Base-by-base conservation (phyloP, 306 rosid species). In the Quercus wislizeni region DNA sequence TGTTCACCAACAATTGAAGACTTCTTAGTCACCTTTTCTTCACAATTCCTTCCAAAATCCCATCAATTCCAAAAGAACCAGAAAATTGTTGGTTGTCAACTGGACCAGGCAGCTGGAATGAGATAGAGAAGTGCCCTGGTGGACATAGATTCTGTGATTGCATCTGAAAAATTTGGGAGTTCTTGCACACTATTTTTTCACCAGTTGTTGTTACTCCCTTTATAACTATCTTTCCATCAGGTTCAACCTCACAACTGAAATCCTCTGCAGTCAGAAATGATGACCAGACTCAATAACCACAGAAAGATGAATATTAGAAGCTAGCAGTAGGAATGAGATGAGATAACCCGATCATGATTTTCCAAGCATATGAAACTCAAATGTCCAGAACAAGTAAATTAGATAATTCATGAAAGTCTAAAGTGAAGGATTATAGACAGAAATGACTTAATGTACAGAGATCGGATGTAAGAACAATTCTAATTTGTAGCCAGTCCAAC, bases 31-130 rank as follows among this genome's bases (percentile, higher is more conserved):
- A 73, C 38, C 41, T 72, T 79, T 85, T 85, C 86, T 76, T 75
- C 69, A 85, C 84, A 73, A 79, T 43, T 5, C 83, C 88, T 55
- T 85, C 88, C 13, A 79, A 80, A 80, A 85, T 76, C 71, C 86
- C 86, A 12, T 85, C 82, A 7, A 65, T 85, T 20, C 85, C 85
- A 27, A 85, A 82, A 41, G 77, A 79, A 31, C 86, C 88, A 4
- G 85, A 57, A 80, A 79, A 85, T 14, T 75, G 82, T 43, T 82
- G 74, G 15, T 85, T 81, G 63, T 82, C 80, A 52, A 85, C 79
- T 2, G 76, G 84, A 51, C 88, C 88, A 6, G 88, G 88, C 69
- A 85, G 84, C 82, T 71, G 76, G 61, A 85, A 85, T 18, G 88
- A 72, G 76, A 85, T 65, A 28, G 86, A 82, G 78, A 85, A 85